Evolutionary conservation across 202 grass and related monocot species (phyloP).

Genomic region (Zoysia matrella): DNA sequence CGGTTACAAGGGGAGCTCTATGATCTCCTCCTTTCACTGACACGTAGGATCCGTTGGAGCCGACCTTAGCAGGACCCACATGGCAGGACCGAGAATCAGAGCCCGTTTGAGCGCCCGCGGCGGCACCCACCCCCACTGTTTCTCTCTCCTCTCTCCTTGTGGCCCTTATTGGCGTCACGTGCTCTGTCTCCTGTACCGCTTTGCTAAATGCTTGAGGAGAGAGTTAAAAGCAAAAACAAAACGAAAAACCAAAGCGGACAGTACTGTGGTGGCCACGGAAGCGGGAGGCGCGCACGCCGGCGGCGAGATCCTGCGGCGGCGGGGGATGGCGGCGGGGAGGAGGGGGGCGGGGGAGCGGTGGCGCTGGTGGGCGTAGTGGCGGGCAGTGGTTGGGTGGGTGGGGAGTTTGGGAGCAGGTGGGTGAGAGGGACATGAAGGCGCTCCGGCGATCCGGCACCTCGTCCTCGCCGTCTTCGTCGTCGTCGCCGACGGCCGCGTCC

Average conservation of each 20-base stretch:
- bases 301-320: constrained; percentile 56
- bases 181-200: constrained; percentile 29
- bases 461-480: no score
- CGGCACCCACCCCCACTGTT: constrained; percentile 44
- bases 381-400: constrained; percentile 34
- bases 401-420: constrained; percentile 31
- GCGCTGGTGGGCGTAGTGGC: constrained; percentile 40
- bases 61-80: constrained; percentile 1
- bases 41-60: neutral
- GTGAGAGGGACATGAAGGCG: constrained; percentile 30
- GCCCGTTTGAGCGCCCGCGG: constrained; percentile 44
- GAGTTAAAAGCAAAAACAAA: neutral
- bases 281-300: constrained; percentile 29
- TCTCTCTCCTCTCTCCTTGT: constrained; percentile 15
- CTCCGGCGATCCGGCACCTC: no score
- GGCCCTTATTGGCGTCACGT: constrained; percentile 60
- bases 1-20: constrained; percentile 13
- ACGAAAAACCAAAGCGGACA: constrained; percentile 26
- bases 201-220: constrained; percentile 42
- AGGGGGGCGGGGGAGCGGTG: constrained; percentile 33
- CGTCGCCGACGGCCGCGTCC: no score
- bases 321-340: constrained; percentile 36
- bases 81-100: constrained; percentile 18
- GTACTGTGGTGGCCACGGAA: constrained; percentile 10
- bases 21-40: neutral